These are phyloP conservation scores for Mangifera indica DNA, from an alignment of 345 rosid genomes.

Conservation along the genomic window DNA sequence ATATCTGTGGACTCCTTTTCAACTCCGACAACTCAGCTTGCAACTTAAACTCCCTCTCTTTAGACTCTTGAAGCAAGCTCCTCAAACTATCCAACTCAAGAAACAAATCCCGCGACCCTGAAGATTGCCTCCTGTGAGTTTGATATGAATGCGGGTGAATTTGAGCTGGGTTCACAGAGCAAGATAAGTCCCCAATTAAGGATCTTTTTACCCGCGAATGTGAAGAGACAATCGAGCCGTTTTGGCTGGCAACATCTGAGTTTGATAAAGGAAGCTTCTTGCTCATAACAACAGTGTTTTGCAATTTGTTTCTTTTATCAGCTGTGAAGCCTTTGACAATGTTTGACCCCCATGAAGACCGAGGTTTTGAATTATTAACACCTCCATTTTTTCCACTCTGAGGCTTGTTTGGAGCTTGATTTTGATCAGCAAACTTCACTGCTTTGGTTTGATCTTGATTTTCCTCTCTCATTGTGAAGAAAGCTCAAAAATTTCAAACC, in stretches of 20 bases:
- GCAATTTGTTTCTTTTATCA: constrained; percentile 54
- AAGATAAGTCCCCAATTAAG: constrained; percentile 58
- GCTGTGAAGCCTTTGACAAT: constrained; percentile 63
- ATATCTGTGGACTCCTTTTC: constrained; percentile 38
- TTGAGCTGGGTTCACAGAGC: constrained; percentile 46
- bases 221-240: constrained; percentile 31
- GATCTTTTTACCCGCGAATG: constrained; percentile 66
- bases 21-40: constrained; percentile 55
- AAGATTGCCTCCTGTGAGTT: constrained; percentile 54
- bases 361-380: constrained; percentile 35
- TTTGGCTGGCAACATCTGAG: constrained; percentile 35
- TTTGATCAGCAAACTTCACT: constrained; percentile 53
- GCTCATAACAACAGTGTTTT: constrained; percentile 23
- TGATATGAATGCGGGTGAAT: constrained; percentile 45
- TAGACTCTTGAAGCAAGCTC: constrained; percentile 67
- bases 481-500: neutral
- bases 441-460: constrained; percentile 36
- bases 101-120: constrained; percentile 70
- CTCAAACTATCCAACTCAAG: constrained; percentile 64
- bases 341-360: constrained; percentile 74
- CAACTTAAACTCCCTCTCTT: constrained; percentile 64
- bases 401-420: constrained; percentile 45
- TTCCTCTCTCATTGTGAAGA: constrained; percentile 50
- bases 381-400: constrained; percentile 27
- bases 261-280: constrained; percentile 37